Conservation (phyloP, 2,329 filamentous ascomycete species). For the Fusarium sp. region DNA sequence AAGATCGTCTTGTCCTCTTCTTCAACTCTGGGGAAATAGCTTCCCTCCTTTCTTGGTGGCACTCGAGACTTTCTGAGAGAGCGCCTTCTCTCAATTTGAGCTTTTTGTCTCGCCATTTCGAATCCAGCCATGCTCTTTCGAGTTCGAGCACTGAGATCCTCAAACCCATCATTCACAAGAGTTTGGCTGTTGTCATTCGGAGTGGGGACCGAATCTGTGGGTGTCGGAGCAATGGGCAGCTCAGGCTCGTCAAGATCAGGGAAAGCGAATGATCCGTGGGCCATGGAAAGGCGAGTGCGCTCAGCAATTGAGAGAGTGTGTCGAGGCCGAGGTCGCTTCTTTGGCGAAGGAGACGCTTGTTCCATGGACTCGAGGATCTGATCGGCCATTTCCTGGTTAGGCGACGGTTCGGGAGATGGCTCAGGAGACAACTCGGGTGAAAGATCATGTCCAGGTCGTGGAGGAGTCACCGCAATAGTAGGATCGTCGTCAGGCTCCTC, state of each 20-base stretch:
- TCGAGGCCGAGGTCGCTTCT: conserved; percentile 60
- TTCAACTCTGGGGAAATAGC: conserved; percentile 60
- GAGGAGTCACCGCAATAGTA: conserved; percentile 20
- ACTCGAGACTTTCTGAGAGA: conserved; percentile 61
- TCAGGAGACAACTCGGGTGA: conserved; percentile 23
- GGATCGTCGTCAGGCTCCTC: conserved; percentile 29
- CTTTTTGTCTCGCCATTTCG: conserved; percentile 70
- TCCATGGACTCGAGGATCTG: conserved; percentile 67
- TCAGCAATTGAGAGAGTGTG: conserved; percentile 76
- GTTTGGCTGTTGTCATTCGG: conserved; percentile 35
- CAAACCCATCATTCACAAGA: conserved; percentile 47
- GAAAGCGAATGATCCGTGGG: conserved; percentile 62
- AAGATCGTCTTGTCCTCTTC: conserved; percentile 64
- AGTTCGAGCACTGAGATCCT: conserved; percentile 68
- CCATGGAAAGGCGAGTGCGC: conserved; percentile 85
- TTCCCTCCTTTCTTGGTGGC: conserved; percentile 54
- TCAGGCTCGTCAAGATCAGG: conserved; percentile 48
- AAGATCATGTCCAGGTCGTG: conserved; percentile 19
- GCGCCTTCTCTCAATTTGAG: conserved; percentile 66
- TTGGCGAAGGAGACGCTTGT: conserved; percentile 67
- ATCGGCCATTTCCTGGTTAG: conserved; percentile 64
- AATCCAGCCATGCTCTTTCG: conserved; percentile 72
- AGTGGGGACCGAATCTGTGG: conserved; percentile 7
- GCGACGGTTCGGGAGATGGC: conserved; percentile 23
- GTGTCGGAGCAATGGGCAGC: conserved; percentile 27